Evolutionary conservation across 148 eudicot species (phyloP).

Genomic region (Bassia scoparia): DNA sequence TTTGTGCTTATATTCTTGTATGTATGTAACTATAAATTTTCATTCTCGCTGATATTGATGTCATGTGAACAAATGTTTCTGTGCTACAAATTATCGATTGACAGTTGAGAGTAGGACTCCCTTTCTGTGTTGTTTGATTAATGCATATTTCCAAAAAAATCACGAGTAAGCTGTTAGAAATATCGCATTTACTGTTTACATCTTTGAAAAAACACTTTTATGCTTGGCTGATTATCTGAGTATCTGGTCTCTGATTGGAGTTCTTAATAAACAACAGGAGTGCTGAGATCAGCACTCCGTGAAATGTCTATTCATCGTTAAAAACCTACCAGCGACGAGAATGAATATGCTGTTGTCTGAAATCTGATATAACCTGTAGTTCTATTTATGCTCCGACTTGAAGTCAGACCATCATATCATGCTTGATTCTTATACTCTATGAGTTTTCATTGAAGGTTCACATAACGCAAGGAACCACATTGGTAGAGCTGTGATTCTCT

Average conservation of each 20-base stretch:
- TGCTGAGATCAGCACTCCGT: no score
- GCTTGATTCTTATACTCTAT: neutral
- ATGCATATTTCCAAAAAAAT: neutral
- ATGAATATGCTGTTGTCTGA: neutral
- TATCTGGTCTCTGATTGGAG: no score
- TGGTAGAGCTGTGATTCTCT: constrained; percentile 68
- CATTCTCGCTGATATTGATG: no score
- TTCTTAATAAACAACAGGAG: no score
- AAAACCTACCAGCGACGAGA: no score
- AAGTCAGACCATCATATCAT: neutral
- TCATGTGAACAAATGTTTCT: neutral
- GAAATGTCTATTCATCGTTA: no score
- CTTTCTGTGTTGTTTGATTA: neutral
- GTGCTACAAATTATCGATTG: neutral
- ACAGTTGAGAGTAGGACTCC: neutral
- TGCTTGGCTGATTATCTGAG: no score
- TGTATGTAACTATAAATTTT: neutral
- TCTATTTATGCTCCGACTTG: neutral
- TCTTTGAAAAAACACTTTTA: no score
- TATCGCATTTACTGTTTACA: no score
- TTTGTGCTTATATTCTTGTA: neutral
- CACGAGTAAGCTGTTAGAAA: neutral
- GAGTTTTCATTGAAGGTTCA: constrained; percentile 52
- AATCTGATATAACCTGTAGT: neutral
- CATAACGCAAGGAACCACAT: constrained; percentile 73